Percentiles rank a stretch among this genome's conserved stretches.
phyloP scores from a whole-genome alignment of 495 filamentous ascomycete genomes.

The Penicillium waksmanii region DNA sequence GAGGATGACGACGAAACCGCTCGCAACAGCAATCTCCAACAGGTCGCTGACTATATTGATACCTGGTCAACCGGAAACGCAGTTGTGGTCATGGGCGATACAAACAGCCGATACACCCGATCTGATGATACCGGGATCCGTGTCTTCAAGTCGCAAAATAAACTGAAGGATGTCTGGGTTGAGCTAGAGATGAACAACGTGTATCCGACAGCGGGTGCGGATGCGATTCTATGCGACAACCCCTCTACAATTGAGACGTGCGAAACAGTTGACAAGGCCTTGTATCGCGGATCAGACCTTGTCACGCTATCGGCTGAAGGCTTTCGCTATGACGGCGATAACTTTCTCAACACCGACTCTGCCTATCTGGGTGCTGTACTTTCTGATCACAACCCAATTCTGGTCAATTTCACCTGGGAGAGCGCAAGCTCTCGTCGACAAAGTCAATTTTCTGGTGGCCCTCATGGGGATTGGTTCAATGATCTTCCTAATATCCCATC shows the following conservation, averaged over 20 bases:
- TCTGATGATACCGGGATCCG: slow-evolving; percentile 50
- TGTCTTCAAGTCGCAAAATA: slow-evolving; percentile 46
- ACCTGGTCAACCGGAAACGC: slow-evolving; percentile 57
- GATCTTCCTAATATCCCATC: slow-evolving; percentile 44
- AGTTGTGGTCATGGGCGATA: slow-evolving; percentile 62
- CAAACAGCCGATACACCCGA: slow-evolving; percentile 61
- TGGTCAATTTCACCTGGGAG: slow-evolving; percentile 57
- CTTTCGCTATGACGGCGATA: slow-evolving; percentile 52
- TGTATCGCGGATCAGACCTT: slow-evolving; percentile 56
- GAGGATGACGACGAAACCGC: slow-evolving; percentile 51
- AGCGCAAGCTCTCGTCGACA: slow-evolving; percentile 42
- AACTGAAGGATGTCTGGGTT: slow-evolving; percentile 57
- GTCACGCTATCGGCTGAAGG: slow-evolving; percentile 44
- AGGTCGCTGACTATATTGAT: slow-evolving; percentile 58
- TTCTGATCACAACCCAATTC: slow-evolving; percentile 64
- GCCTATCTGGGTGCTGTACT: slow-evolving; percentile 41
- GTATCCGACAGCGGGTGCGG: slow-evolving; percentile 44
- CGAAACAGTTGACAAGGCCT: slow-evolving; percentile 67
- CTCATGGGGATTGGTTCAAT: slow-evolving; percentile 59
- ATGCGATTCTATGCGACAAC: slow-evolving; percentile 48
- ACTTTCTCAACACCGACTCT: slow-evolving; percentile 57
- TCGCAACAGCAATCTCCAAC: slow-evolving; percentile 56
- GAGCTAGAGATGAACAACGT: slow-evolving; percentile 47
- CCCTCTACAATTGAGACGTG: slow-evolving; percentile 52
- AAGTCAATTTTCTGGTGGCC: slow-evolving; percentile 56